Base-by-base conservation (phyloP, 805 yeast species). In the Cyberlindnera euphorbiae region DNA sequence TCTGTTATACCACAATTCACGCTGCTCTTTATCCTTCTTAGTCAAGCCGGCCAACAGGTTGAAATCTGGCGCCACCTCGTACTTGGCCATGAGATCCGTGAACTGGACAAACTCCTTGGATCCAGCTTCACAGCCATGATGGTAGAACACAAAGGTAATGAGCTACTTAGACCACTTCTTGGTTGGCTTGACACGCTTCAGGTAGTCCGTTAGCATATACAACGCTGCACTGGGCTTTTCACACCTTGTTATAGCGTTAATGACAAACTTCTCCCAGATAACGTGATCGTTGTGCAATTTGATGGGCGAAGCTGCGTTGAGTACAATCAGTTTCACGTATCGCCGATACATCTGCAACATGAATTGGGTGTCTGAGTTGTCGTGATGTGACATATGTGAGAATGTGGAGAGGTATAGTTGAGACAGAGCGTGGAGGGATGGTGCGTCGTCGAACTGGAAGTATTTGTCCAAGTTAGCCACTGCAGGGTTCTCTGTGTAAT, bases 341-440 rank as follows among this genome's bases (percentile, higher is more conserved):
- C 37, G 24, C 4, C 38, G 26, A 25, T 30, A 37, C 21, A 43
- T 16, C 9, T 17, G 14, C 6, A 26, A 12, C 6, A 32, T 8
- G 22, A 31, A 26, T 4, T 21, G 19, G 0, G 39, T 26, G 1
- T 36, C 8, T 10, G 9, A 18, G 5, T 29, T 18, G 3, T 30
- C 28, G n/a, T 42, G 41, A 9, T 33, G 41, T 2, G 38, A 22
- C 30, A 49, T 35, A 18, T 39, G 32, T 8, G 32, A 36, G 15
- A 52, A 24, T 4, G 46, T 22, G 1, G 46, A 19, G 3, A 37
- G 17, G 33, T 52, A 52, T 4, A 51, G 28, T 28, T 44, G 46
- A 2, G 52, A 42, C 4, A 52, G 15, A 11, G 41, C 33, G 8
- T 35, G 30, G 9, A 35, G 21, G 1, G 54, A 16, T 3, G 52